Evolutionary conservation across 352 stramenopile genomes (phyloP).

Genomic region (Globisporangium camurandrum): DNA sequence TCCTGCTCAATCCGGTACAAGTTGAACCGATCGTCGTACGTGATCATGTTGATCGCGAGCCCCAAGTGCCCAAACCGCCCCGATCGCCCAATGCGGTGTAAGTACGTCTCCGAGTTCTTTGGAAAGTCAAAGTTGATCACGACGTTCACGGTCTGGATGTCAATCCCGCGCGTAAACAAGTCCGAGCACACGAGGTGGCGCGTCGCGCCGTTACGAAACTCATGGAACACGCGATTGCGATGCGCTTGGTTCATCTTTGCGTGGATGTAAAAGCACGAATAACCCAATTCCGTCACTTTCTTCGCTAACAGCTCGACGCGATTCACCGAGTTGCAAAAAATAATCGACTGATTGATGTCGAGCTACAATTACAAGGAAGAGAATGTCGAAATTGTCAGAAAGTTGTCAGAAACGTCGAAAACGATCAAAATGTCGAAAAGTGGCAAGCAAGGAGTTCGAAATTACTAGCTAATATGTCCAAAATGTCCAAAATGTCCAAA

Average conservation of each 20-base stretch:
- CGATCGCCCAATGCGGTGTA: constrained; percentile 98
- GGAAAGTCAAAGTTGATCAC: constrained; percentile 99
- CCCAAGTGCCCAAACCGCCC: constrained; percentile 98
- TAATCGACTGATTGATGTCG: constrained; percentile 99
- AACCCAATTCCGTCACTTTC: constrained; percentile 99
- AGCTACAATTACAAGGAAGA: no score
- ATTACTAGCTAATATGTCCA: no score
- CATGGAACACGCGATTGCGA: constrained; percentile 99
- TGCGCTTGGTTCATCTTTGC: constrained; percentile 99
- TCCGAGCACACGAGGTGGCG: constrained; percentile 98
- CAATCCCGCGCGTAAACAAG: constrained; percentile 98
- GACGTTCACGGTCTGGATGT: constrained; percentile 99
- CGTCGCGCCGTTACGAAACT: constrained; percentile 97
- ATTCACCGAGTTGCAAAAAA: constrained; percentile 99
- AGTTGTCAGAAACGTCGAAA: no score
- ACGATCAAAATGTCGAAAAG: no score
- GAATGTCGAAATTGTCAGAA: no score
- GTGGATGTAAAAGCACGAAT: constrained; percentile 99
- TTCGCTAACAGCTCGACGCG: constrained; percentile 98
- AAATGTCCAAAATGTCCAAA: no score
- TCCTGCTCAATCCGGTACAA: constrained; percentile 98
- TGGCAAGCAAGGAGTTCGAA: no score
- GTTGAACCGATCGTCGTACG: constrained; percentile 97
- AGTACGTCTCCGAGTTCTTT: constrained; percentile 99
- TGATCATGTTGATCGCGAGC: constrained; percentile 99